Evolutionary conservation across 2,329 filamentous ascomycete genomes (phyloP), one percentile per base, ranked within the genome.

Genomic region (Gyromitra esculenta): DNA sequence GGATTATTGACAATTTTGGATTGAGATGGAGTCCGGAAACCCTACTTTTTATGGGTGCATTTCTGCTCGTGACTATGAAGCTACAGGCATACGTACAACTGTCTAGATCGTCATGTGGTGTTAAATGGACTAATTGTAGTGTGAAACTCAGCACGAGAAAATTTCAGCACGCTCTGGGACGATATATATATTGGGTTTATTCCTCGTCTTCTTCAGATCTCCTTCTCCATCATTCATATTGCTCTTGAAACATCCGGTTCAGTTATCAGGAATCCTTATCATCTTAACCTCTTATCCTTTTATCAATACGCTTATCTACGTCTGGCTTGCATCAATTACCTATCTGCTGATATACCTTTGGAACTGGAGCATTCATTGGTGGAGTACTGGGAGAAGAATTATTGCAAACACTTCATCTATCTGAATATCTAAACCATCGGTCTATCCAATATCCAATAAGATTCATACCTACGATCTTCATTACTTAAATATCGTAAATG

Each of bases 111-210:
- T 66, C 54, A 57, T 57, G 54, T 57, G 54, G 31, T 39, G n/a
- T 31, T 31, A 3, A 31, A 4, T 31, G 2, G 1, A 21, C 48
- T 39, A 21, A 37, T 56, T 48, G 11, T 15, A 18, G 64, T 50
- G 11, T 9, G 13, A 41, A 50, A 57, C 52, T 35, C 21, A 18
- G 7, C 39, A 35, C 39, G 65, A 37, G 65, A 45, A 68, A 25
- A 15, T 48, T 45, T 35, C 39, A 68, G 65, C 65, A 68, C 52
- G 65, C 52, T 57, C 57, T 21, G 41, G 41, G 25, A 7, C 5
- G 1, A n/a, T 21, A 37, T 48, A 68, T 68, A 57, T 13, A 59
- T 4, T 8, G 8, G 8, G 15, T 2, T 57, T 37, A 8, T 15
- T 37, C 31, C 39, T 45, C 21, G 21, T 37, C 9, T 18, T 6